These are phyloP conservation scores for Fusarium denticulatum DNA, from an alignment of 2,329 filamentous ascomycete genomes.

Conservation along the genomic window DNA sequence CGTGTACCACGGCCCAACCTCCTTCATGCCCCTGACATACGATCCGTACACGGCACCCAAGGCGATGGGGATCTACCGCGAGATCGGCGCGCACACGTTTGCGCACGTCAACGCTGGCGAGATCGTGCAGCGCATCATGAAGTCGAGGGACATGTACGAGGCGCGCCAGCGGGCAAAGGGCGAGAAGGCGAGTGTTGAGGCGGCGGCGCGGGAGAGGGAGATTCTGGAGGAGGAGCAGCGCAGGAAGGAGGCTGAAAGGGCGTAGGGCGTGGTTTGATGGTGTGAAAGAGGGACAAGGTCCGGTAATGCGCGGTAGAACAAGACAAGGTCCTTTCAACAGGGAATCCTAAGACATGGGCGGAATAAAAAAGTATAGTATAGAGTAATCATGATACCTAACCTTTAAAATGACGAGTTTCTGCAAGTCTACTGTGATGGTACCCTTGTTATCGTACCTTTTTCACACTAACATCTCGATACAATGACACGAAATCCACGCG, in stretches of 20 bases:
- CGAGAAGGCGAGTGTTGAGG: constrained; percentile 82
- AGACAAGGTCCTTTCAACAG: constrained; percentile 40
- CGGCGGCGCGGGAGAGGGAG: constrained; percentile 70
- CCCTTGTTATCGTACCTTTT: neutral
- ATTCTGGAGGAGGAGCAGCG: constrained; percentile 68
- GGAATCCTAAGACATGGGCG: constrained; percentile 12
- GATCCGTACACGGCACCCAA: constrained; percentile 86
- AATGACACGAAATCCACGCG: constrained; percentile 11
- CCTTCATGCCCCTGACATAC: constrained; percentile 84
- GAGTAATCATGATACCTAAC: constrained; percentile 33
- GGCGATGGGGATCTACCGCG: constrained; percentile 82
- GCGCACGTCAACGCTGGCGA: constrained; percentile 89
- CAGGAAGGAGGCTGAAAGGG: constrained; percentile 55
- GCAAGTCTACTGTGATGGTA: neutral
- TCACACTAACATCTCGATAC: neutral
- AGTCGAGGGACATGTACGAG: constrained; percentile 87
- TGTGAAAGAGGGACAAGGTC: neutral
- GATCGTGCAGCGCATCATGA: constrained; percentile 91
- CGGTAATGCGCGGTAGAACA: constrained; percentile 11
- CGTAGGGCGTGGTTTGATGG: constrained; percentile 37
- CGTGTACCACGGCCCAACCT: constrained; percentile 96
- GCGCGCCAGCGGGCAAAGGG: constrained; percentile 91
- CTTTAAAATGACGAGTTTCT: neutral
- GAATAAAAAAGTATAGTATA: neutral
- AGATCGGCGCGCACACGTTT: constrained; percentile 82